Conservation (phyloP, 352 stramenopile species). For the Pythium coloratum region DNA sequence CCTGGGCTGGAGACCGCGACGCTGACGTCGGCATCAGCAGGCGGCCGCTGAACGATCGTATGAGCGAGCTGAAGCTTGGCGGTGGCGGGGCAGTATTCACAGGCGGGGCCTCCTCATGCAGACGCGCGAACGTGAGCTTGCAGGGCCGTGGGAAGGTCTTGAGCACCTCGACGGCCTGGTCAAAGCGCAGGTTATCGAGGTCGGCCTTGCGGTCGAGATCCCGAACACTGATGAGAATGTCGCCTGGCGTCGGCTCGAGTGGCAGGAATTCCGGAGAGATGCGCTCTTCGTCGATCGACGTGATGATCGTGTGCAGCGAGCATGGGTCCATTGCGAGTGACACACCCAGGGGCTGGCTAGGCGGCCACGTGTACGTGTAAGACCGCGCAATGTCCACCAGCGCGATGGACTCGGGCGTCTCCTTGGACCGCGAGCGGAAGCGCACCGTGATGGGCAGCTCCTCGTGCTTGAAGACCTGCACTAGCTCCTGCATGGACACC, state of each 20-base stretch:
- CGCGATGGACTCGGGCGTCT: slow-evolving; percentile 38
- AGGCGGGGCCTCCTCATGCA: slow-evolving; percentile 34
- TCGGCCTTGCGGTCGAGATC: slow-evolving; percentile 27
- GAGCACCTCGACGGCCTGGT: slow-evolving; percentile 60
- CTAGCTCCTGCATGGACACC: slow-evolving; percentile 47
- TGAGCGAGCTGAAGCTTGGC: background rate
- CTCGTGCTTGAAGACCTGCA: slow-evolving; percentile 49
- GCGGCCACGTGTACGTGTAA: slow-evolving; percentile 61
- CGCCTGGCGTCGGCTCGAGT: slow-evolving; percentile 54
- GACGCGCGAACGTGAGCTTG: slow-evolving; percentile 58
- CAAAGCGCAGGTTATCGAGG: slow-evolving; percentile 66
- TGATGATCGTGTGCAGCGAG: slow-evolving; percentile 69
- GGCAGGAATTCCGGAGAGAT: slow-evolving; percentile 58
- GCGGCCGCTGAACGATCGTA: slow-evolving; percentile 9
- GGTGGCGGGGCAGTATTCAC: background rate
- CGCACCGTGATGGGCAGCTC: slow-evolving; percentile 62
- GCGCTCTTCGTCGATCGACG: slow-evolving; percentile 53
- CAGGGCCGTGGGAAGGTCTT: slow-evolving; percentile 52
- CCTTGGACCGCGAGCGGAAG: slow-evolving; percentile 57
- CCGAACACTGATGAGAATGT: slow-evolving; percentile 61
- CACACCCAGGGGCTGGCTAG: slow-evolving; percentile 53
- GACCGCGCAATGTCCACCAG: slow-evolving; percentile 38
- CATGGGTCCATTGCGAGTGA: slow-evolving; percentile 81
- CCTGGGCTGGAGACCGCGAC: slow-evolving; percentile 4
- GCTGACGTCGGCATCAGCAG: background rate